phyloP scores from a whole-genome alignment of 2,329 filamentous ascomycete genomes.

The Mycosphaerella sp. region DNA sequence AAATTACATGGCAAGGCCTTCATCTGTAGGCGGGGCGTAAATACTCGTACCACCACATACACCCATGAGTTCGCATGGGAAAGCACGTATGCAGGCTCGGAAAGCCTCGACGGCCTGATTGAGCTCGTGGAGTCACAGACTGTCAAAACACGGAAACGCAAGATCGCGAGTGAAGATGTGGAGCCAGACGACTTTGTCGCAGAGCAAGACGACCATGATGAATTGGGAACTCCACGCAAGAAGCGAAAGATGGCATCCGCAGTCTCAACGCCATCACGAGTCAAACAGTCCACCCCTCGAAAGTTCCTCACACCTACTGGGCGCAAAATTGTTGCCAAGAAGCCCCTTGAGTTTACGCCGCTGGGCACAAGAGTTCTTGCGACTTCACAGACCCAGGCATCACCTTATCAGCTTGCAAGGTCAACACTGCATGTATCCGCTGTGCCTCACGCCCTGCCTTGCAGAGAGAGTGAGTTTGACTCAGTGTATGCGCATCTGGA shows the following conservation, averaged over 20 bases:
- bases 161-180: conserved; percentile 27
- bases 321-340: conserved; percentile 69
- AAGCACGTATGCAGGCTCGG: conserved; percentile 64
- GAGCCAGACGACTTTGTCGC: conserved; percentile 44
- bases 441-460: conserved; percentile 81
- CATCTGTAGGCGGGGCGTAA: conserved; percentile 82
- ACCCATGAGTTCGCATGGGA: conserved; percentile 93
- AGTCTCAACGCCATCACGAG: conserved; percentile 41
- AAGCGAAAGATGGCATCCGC: conserved; percentile 43
- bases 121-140: conserved; percentile 65
- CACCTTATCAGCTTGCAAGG: conserved; percentile 86
- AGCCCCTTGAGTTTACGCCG: conserved; percentile 89
- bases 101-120: conserved; percentile 61
- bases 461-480: conserved; percentile 84
- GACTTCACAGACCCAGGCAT: conserved; percentile 65
- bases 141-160: conserved; percentile 59
- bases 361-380: conserved; percentile 82
- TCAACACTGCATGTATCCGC: conserved; percentile 88
- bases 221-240: conserved; percentile 44
- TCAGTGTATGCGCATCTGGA: conserved; percentile 91
- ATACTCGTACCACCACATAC: conserved; percentile 80
- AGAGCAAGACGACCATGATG: conserved; percentile 37
- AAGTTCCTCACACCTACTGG: conserved; percentile 59
- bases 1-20: conserved; percentile 80
- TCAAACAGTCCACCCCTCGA: conserved; percentile 43